A percentile compares a stretch with the other conserved stretches of the same genome.
phyloP scores from a whole-genome alignment of 495 filamentous ascomycete genomes.

The Penicillium macrosclerotiorum region DNA sequence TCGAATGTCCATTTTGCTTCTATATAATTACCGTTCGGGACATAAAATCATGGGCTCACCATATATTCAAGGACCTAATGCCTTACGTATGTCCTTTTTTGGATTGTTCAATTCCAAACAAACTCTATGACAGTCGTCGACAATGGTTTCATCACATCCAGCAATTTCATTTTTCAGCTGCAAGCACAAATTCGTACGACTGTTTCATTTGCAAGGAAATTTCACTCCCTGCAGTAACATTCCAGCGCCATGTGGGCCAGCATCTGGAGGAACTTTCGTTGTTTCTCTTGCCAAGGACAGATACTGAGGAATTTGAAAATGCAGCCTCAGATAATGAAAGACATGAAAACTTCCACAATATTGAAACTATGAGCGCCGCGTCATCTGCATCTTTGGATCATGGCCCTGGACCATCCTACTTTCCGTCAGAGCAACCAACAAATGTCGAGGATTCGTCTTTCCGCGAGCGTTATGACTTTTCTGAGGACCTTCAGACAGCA shows the following conservation, averaged over 20 bases:
- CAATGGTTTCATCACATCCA: slow-evolving; percentile 25
- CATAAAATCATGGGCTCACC: slow-evolving; percentile 17
- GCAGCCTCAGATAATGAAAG: neutral
- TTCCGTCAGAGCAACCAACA: too few species aligned
- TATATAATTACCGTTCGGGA: slow-evolving; percentile 14
- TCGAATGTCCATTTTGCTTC: slow-evolving; percentile 31
- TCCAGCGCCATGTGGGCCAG: slow-evolving; percentile 15
- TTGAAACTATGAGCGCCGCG: too few species aligned
- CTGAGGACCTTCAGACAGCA: too few species aligned
- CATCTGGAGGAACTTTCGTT: slow-evolving; percentile 23
- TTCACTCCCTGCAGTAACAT: neutral
- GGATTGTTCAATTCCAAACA: slow-evolving; percentile 16
- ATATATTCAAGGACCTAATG: slow-evolving; percentile 31
- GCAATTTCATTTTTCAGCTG: slow-evolving; percentile 1
- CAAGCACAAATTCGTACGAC: neutral
- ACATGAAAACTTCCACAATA: too few species aligned
- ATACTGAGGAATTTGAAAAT: neutral
- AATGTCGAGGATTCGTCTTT: too few species aligned
- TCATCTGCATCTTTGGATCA: too few species aligned
- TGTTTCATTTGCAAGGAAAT: slow-evolving; percentile 12
- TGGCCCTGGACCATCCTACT: too few species aligned
- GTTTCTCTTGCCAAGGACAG: slow-evolving; percentile 11
- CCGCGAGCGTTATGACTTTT: too few species aligned
- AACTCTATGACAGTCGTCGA: slow-evolving; percentile 20
- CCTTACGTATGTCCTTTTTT: slow-evolving; percentile 25